Base-by-base conservation (phyloP, 1,284 basidiomycete species). In the Ganoderma resinaceum region DNA sequence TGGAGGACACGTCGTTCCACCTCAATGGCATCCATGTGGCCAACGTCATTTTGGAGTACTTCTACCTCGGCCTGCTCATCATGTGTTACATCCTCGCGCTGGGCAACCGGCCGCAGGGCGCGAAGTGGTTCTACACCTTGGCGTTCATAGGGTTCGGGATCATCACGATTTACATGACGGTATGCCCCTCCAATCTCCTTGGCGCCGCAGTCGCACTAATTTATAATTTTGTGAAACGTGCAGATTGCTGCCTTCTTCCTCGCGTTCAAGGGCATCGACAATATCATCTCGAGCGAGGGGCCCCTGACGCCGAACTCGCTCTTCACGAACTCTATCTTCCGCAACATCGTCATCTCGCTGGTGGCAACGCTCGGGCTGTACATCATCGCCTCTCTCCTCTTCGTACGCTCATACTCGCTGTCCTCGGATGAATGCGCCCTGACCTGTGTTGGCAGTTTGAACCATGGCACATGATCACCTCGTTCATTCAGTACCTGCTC, bases 111-210 rank as follows among this genome's bases (percentile, higher is more conserved):
- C 97, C 97, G 3, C 95, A 96, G 76, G 96, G 97, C 49, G 87
- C 91, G 2, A 95, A 94, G 77, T 90, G 90, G 85, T 88, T 88
- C 9, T 97, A 96, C 78, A 96, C 94, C 1, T 74, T 87, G 11
- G 91, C 94, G 43, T 91, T 97, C 76, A 76, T 96, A 43, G 94
- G 95, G 0, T 97, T 96, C 79, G 95, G 86, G 3, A 18, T 95
- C n/a, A 90, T 98, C 70, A 98, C 95, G 38, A 79, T 95, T 14
- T 98, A 98, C 78, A 98, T 98, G 96, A 94, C 89, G 70, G 95
- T 96, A 66, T 61, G 90, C 76, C 11, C 16, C 37, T 55, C 62
- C 46, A 33, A 31, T 26, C 37, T 16, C 20, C n/a, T 16, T 4
- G 14, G 65, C 46, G 40, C 57, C 38, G 63, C 42, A 64, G 31